These are phyloP conservation scores for Globisporangium orthogonon DNA, from an alignment of 352 stramenopile species.

Conservation along the genomic window DNA sequence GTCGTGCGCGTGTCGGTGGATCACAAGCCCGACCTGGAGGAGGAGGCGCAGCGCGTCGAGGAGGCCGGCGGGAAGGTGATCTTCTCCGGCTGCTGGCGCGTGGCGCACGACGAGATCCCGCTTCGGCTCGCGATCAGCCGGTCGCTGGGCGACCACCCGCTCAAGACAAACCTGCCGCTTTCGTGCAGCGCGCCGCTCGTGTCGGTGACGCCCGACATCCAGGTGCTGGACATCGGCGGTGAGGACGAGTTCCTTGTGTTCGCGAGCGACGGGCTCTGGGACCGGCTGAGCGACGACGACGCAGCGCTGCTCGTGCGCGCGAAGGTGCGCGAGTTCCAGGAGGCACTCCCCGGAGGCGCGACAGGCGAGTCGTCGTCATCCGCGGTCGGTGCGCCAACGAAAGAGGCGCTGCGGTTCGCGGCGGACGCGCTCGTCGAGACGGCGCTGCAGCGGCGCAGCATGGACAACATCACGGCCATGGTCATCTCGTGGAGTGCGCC, in stretches of 20 bases:
- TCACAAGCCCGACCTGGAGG: constrained; percentile 69
- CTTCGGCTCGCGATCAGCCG: constrained; percentile 71
- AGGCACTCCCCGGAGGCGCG: neutral
- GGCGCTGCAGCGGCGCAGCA: constrained; percentile 58
- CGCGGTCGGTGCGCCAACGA: constrained; percentile 17
- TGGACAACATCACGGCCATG: constrained; percentile 83
- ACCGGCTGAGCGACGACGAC: constrained; percentile 67
- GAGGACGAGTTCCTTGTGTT: constrained; percentile 61
- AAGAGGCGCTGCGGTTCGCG: constrained; percentile 49
- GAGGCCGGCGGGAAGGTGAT: constrained; percentile 71
- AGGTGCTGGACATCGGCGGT: constrained; percentile 52
- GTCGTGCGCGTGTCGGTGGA: constrained; percentile 64
- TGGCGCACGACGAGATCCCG: constrained; percentile 67
- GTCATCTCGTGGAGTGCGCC: constrained; percentile 48
- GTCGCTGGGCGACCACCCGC: constrained; percentile 70
- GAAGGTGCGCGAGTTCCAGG: constrained; percentile 34
- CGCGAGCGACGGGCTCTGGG: constrained; percentile 74
- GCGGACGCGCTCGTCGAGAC: constrained; percentile 62
- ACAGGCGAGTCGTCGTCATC: neutral
- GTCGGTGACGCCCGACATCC: constrained; percentile 65
- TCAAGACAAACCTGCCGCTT: constrained; percentile 57
- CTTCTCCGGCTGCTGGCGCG: constrained; percentile 77
- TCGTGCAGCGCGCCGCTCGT: constrained; percentile 61
- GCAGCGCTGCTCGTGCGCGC: constrained; percentile 45
- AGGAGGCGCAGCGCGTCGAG: constrained; percentile 52